Conservation (phyloP, 768 basidiomycete genomes). For the Boletus reticulatus region DNA sequence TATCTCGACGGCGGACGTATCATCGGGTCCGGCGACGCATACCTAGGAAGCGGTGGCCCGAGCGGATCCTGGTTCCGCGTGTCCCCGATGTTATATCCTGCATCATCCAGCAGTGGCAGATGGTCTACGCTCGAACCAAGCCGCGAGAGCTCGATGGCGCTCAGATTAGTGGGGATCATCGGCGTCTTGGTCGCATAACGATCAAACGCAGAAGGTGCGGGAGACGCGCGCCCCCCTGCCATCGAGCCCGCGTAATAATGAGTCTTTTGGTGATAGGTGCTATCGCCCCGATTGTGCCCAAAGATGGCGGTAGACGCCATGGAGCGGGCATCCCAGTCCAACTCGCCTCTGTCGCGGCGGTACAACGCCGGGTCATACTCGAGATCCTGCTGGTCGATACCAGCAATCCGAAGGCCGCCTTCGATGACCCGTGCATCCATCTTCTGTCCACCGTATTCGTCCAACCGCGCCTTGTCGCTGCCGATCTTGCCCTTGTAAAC, state of each 20-base stretch:
- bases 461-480: slow-evolving; percentile 59
- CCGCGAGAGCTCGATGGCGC: slow-evolving; percentile 53
- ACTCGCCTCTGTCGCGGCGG: slow-evolving; percentile 76
- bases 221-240: slow-evolving; percentile 36
- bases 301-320: slow-evolving; percentile 60
- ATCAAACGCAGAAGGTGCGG: slow-evolving; percentile 50
- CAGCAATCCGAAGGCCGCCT: slow-evolving; percentile 82
- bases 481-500: slow-evolving; percentile 76
- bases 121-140: slow-evolving; percentile 52
- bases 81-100: slow-evolving; percentile 17
- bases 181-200: slow-evolving; percentile 56
- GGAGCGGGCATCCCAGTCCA: slow-evolving; percentile 86
- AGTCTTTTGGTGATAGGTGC: slow-evolving; percentile 40
- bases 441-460: slow-evolving; percentile 76
- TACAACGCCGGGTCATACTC: slow-evolving; percentile 83
- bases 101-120: slow-evolving; percentile 54
- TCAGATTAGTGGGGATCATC: slow-evolving; percentile 24
- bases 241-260: slow-evolving; percentile 38
- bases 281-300: slow-evolving; percentile 35
- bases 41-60: slow-evolving; percentile 28
- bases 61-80: slow-evolving; percentile 5
- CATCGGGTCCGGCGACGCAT: slow-evolving; percentile 21
- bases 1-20: slow-evolving; percentile 26
- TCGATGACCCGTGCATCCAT: slow-evolving; percentile 73
- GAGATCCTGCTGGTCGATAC: slow-evolving; percentile 73